Conservation (phyloP, 352 stramenopile species). For the Hyaloperonospora brassicae region DNA sequence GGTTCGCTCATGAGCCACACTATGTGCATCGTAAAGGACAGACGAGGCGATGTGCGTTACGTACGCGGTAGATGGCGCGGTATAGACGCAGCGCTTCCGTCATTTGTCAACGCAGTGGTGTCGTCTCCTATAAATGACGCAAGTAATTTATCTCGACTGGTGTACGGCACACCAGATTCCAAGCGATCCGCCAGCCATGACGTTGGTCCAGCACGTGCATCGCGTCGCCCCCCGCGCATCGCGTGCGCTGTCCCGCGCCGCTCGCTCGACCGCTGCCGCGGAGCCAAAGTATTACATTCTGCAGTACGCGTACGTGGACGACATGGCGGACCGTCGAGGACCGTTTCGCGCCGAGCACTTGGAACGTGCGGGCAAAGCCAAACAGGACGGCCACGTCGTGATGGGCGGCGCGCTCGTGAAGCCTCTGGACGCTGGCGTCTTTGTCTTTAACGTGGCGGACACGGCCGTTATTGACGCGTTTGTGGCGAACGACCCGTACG, state of each 20-base stretch:
- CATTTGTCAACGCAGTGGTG: slow-evolving; percentile 8
- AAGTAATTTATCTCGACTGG: too few species aligned
- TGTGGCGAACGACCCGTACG: slow-evolving; percentile 58
- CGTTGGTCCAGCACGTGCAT: neutral
- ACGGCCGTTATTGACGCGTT: slow-evolving; percentile 56
- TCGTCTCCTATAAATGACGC: neutral
- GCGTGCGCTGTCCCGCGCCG: slow-evolving; percentile 6
- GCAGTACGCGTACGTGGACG: slow-evolving; percentile 64
- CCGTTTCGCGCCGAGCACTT: slow-evolving; percentile 65
- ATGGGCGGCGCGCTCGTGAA: slow-evolving; percentile 70
- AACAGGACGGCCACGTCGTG: slow-evolving; percentile 48
- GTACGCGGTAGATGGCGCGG: slow-evolving; percentile 67
- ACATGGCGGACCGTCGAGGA: slow-evolving; percentile 62
- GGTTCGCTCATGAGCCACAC: too few species aligned
- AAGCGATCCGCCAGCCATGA: too few species aligned
- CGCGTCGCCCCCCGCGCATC: slow-evolving; percentile 10
- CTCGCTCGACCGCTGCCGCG: slow-evolving; percentile 28
- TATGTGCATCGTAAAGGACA: too few species aligned
- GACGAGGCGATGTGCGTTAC: neutral
- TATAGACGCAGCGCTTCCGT: slow-evolving; percentile 53
- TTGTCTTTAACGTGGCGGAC: slow-evolving; percentile 57
- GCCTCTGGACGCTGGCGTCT: slow-evolving; percentile 46
- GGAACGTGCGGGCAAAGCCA: slow-evolving; percentile 37
- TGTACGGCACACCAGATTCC: too few species aligned
- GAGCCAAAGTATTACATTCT: slow-evolving; percentile 67